phyloP scores from a whole-genome alignment of 129 eudicot genomes.

The Centella asiatica region DNA sequence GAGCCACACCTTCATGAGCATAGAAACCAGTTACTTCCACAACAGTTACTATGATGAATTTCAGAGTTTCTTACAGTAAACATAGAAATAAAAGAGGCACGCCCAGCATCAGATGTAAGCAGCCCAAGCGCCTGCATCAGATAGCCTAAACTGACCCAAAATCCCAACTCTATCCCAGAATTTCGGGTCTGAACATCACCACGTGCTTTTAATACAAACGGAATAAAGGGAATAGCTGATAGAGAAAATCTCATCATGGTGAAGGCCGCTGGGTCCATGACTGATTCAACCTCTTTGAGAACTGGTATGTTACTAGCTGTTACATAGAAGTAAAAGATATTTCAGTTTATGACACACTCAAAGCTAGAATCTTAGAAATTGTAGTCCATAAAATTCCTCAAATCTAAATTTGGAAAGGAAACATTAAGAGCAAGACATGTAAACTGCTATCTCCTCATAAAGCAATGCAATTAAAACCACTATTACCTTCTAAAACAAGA shows the following conservation, averaged over 20 bases:
- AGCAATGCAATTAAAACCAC: neutral
- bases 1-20: constrained; percentile 6
- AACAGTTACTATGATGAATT: neutral
- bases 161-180: constrained; percentile 80
- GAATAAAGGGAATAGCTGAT: constrained; percentile 74
- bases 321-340: constrained; percentile 7
- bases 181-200: constrained; percentile 48
- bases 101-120: constrained; percentile 86
- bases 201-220: constrained; percentile 60
- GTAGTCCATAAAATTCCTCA: neutral
- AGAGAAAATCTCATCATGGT: constrained; percentile 62
- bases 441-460: neutral
- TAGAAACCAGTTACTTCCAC: constrained; percentile 4
- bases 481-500: no score
- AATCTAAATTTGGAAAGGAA: neutral
- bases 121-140: constrained; percentile 81
- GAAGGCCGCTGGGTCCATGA: constrained; percentile 77
- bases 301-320: constrained; percentile 88
- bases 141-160: constrained; percentile 92
- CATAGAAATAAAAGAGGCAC: constrained; percentile 81
- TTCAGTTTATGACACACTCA: neutral
- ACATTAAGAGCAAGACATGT: neutral
- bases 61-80: constrained; percentile 57
- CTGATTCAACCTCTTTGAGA: constrained; percentile 77
- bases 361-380: neutral